These are phyloP conservation scores for Kickxella alabastrina DNA, from an alignment of 192 early-diverging fungal genomes.

Conservation along the genomic window DNA sequence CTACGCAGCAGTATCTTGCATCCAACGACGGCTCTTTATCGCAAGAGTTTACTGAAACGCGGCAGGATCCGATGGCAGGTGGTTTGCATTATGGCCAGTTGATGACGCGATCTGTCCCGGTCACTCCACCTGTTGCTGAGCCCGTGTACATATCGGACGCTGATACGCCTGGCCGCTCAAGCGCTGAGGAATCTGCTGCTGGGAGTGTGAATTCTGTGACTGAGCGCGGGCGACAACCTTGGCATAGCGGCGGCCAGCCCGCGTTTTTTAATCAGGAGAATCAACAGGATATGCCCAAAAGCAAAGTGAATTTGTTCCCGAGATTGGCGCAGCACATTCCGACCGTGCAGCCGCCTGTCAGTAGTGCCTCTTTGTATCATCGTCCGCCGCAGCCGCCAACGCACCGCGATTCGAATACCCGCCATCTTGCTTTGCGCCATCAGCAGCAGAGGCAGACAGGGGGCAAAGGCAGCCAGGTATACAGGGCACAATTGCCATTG, in stretches of 20 bases:
- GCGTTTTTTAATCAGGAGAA: background rate
- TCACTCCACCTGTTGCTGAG: conserved; percentile 17
- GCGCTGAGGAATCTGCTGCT: background rate
- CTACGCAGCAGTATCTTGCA: conserved; percentile 33
- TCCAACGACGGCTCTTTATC: conserved; percentile 14
- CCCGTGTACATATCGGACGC: conserved; percentile 20
- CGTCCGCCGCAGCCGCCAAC: background rate
- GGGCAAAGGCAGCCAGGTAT: too few species aligned
- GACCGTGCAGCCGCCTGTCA: conserved; percentile 4
- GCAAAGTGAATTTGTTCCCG: conserved; percentile 31
- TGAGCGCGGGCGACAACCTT: too few species aligned
- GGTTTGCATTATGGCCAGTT: background rate
- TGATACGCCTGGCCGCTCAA: conserved; percentile 11
- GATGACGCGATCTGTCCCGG: conserved; percentile 27
- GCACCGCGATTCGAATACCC: background rate
- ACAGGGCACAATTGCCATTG: background rate
- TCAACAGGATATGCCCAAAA: background rate
- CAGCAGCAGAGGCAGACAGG: too few species aligned
- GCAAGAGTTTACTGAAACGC: conserved; percentile 31
- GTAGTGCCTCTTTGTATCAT: background rate
- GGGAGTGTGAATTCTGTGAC: background rate
- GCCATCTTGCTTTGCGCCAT: background rate
- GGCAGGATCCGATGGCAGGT: background rate
- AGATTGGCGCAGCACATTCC: conserved; percentile 42
- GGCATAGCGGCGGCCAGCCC: background rate